Conservation (phyloP, 345 rosid species). For the Abelmoschus esculentus region DNA sequence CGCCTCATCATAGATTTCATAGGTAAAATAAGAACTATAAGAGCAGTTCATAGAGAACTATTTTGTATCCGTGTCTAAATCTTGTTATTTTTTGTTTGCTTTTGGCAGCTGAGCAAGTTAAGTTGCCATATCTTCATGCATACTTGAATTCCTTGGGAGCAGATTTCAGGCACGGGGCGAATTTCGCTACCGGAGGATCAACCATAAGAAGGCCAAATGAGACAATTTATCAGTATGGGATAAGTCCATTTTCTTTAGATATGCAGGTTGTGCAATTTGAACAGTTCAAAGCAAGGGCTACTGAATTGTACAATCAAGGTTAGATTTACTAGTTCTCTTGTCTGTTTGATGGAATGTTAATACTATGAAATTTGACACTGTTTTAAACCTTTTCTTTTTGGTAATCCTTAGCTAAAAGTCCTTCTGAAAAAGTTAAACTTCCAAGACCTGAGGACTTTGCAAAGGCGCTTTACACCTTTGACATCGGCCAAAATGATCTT, state of each 20-base stretch:
- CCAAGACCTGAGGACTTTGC: slow-evolving; percentile 71
- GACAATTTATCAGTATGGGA: slow-evolving; percentile 75
- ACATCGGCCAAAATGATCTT: slow-evolving; percentile 94
- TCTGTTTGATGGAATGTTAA: not conserved
- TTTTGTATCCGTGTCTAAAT: not conserved
- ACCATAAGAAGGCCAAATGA: slow-evolving; percentile 80
- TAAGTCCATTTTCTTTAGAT: slow-evolving; percentile 81
- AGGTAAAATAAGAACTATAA: slow-evolving; percentile 24
- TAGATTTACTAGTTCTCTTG: not conserved
- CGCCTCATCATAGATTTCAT: slow-evolving; percentile 80
- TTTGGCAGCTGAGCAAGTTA: slow-evolving; percentile 65
- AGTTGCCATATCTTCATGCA: slow-evolving; percentile 72
- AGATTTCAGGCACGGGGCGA: slow-evolving; percentile 79
- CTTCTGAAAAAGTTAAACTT: slow-evolving; percentile 47
- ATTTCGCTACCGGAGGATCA: slow-evolving; percentile 91
- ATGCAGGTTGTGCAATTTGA: slow-evolving; percentile 77
- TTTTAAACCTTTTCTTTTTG: not conserved
- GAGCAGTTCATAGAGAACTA: not conserved
- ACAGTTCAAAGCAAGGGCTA: slow-evolving; percentile 63
- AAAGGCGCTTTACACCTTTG: slow-evolving; percentile 80
- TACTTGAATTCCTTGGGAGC: slow-evolving; percentile 79
- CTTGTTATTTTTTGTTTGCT: not conserved
- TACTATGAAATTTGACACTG: not conserved
- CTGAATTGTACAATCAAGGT: slow-evolving; percentile 49
- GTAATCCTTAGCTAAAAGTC: slow-evolving; percentile 32